Base-by-base conservation (phyloP, 2,329 filamentous ascomycete genomes). In the Sphaerostilbella broomeana region DNA sequence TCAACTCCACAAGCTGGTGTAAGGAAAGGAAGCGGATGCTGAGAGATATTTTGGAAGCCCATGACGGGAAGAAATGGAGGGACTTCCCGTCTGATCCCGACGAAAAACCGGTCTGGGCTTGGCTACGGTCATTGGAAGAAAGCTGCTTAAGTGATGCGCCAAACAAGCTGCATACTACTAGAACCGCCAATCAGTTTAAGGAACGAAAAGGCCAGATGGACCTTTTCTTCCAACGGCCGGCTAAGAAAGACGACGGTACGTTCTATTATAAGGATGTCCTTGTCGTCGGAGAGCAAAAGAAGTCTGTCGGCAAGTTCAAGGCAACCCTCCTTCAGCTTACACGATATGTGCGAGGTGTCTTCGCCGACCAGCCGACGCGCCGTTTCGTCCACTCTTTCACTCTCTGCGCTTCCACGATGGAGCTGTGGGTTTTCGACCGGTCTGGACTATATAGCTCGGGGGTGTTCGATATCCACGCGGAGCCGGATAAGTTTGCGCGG, bases 351-450 rank as follows among this genome's bases (percentile, higher is more conserved):
- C 46, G 46, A 31, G 20, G 35, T 12, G 18, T 30, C 25, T 37
- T 37, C n/a, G 16, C n/a, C 9, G 41, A 48, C 32, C 46, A 53
- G 12, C 52, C 53, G 3, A 50, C 48, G 2, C 50, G 52, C 18
- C 42, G 47, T 3, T 51, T 47, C 15, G 15, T 49, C 3, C 47
- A 52, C 21, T 49, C 31, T 3, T 53, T 44, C 27, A 18, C 15
- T 2, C 22, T 48, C 12, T 30, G 13, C 24, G 43, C 20, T 9
- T 45, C 44, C 1, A 44, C 24, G 15, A 45, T 52, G 36, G 50
- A 55, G 35, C 35, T 51, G 11, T 51, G 47, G 48, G 28, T 54
- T 6, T 55, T 53, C 5, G 44, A 49, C 34, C 43, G 51, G 2
- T 46, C 48, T 12, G 51, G 52, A 1, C 4, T 31, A 9, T 47